phyloP scores from a whole-genome alignment of 148 eudicot genomes.

The Silene conica region DNA sequence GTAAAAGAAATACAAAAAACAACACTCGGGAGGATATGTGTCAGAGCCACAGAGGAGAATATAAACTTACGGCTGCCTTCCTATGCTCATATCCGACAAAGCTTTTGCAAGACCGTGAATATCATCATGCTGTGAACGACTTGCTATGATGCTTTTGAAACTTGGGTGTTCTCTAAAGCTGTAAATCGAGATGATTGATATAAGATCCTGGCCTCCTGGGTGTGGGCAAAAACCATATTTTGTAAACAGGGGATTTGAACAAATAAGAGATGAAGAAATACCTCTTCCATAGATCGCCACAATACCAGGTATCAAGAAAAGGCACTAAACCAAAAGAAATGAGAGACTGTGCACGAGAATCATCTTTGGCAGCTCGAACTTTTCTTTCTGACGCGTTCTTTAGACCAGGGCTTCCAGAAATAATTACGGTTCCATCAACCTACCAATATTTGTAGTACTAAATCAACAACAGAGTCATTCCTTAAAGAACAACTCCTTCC shows the following conservation, averaged over 20 bases:
- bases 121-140: constrained; percentile 65
- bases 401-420: constrained; percentile 97
- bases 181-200: constrained; percentile 19
- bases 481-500: background rate
- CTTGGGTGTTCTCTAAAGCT: constrained; percentile 85
- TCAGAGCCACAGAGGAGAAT: background rate
- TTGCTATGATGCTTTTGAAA: constrained; percentile 42
- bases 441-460: constrained; percentile 20
- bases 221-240: background rate
- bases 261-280: constrained; percentile 22
- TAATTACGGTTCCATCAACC: constrained; percentile 68
- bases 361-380: constrained; percentile 67
- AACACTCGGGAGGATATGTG: background rate
- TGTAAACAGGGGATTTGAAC: background rate
- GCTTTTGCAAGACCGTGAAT: constrained; percentile 62
- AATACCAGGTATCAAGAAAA: constrained; percentile 72
- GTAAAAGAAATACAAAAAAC: background rate
- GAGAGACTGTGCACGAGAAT: constrained; percentile 59
- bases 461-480: background rate
- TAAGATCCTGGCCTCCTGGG: constrained; percentile 1
- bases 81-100: constrained; percentile 65
- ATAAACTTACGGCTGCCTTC: constrained; percentile 83
- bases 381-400: constrained; percentile 43
- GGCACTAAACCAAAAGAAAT: constrained; percentile 49
- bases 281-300: constrained; percentile 82